Conservation (phyloP, 805 yeast species). For the Myxozyma vanderwaltii region DNA sequence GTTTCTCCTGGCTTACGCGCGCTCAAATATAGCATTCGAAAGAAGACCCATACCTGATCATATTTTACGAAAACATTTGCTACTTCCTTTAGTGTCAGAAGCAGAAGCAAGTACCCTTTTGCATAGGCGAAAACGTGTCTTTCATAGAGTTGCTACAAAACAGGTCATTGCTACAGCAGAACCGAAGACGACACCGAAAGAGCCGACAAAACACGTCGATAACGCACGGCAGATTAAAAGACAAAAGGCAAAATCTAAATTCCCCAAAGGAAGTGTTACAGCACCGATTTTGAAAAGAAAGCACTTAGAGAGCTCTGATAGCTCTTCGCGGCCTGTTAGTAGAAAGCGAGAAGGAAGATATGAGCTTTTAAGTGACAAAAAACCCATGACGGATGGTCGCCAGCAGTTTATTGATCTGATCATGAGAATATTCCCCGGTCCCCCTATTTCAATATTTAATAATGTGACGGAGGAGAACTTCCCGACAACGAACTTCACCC, state of each 20-base stretch:
- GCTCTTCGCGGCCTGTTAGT: neutral
- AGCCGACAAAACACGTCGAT: neutral
- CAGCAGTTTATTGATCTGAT: constrained; percentile 4
- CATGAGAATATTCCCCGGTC: constrained; percentile 7
- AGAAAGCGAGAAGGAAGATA: neutral
- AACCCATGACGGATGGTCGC: neutral
- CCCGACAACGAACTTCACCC: neutral
- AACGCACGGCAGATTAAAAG: neutral
- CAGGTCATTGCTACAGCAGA: neutral
- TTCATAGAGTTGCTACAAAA: neutral
- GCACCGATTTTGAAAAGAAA: neutral
- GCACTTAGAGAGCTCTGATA: neutral
- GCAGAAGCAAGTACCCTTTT: neutral
- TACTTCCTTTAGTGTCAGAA: neutral
- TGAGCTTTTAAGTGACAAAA: neutral
- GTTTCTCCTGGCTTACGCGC: too few relatives aligned
- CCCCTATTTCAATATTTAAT: constrained; percentile 6
- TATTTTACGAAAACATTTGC: neutral
- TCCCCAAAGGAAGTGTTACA: too few relatives aligned
- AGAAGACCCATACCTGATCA: neutral
- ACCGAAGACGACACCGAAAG: neutral
- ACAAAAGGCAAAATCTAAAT: too few relatives aligned
- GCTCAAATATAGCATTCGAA: constrained; percentile 2
- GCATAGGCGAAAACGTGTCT: neutral
- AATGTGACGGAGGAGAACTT: constrained; percentile 2